Base-by-base conservation (phyloP, 2,329 filamentous ascomycete species). In the Blastomyces parvus region DNA sequence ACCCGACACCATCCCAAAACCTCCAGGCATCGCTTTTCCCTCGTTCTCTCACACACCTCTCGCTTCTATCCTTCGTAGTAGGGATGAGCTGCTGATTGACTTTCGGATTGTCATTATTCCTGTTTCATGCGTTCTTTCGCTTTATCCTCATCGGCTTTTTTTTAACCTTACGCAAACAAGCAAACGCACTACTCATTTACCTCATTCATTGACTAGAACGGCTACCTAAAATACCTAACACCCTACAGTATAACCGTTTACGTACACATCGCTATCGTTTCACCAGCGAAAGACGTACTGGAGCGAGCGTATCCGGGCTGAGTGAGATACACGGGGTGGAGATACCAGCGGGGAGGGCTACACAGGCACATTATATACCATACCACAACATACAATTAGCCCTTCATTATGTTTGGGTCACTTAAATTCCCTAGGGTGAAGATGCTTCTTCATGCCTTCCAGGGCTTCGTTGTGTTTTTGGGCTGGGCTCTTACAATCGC, bases 401-500 rank as follows among this genome's bases (percentile, higher is more conserved):
- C 36, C 22, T 50, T 50, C 46, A 50, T 50, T 17, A 66, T 67
- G 65, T 61, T 67, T 46, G 62, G 63, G 22, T 60, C 64, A 22
- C 57, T 67, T 46, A 60, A 60, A 46, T 58, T 36, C 55, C 61
- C 65, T 22, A 80, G 82, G 70, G 79, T 78, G 69, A 87, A 86
- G 73, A 81, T 81, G 55, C 74, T 78, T 52, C 72, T 83, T 48
- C 84, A 87, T 71, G 77, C 77, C 53, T 70, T 79, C 57, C 84
- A 86, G 69, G 78, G 72, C 13, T 72, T 85, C 52, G 73, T 84
- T 64, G 82, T 86, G 66, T 86, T 86, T 72, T 72, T 86, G 36
- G 81, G 79, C 53, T 83, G 80, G 77, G 82, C 80, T 62, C 74
- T 86, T 59, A 83, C 82, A 13, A 80, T 87, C 63, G 81, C 82